Evolutionary conservation across 441 rosid genomes (phyloP).

Genomic region (Pelargonium cotyledonis): DNA sequence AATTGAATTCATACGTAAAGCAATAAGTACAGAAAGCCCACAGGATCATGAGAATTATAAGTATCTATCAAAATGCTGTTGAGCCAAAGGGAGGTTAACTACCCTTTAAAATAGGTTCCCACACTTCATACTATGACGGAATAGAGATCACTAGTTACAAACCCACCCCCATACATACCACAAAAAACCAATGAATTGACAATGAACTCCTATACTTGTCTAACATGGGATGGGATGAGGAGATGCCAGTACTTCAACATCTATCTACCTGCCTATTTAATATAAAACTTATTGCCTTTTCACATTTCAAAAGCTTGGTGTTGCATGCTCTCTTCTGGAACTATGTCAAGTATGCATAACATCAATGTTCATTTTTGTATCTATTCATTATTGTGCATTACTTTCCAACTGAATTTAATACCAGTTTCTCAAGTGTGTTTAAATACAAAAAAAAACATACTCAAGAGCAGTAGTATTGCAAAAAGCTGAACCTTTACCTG

Average conservation of each 20-base stretch:
- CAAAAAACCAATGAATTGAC: neutral
- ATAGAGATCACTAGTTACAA: neutral
- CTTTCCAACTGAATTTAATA: neutral
- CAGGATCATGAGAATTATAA: neutral
- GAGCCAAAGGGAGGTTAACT: neutral
- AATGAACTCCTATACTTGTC: neutral
- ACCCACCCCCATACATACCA: neutral
- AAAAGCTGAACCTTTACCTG: conserved; percentile 38
- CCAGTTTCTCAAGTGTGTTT: neutral
- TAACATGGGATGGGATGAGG: neutral
- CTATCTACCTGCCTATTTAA: neutral
- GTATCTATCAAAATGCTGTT: neutral
- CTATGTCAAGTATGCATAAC: too few relatives aligned
- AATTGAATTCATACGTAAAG: conserved; percentile 11
- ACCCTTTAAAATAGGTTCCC: neutral
- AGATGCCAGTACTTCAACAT: neutral
- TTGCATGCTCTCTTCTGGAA: too few relatives aligned
- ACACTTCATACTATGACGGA: neutral
- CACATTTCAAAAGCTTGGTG: neutral
- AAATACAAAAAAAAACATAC: neutral
- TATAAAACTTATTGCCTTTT: neutral
- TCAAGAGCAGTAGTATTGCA: neutral
- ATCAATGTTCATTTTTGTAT: too few relatives aligned
- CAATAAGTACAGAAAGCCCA: conserved; percentile 1
- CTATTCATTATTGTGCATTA: neutral